Base-by-base conservation (phyloP, 2,329 filamentous ascomycete genomes). In the Cytospora piceae region DNA sequence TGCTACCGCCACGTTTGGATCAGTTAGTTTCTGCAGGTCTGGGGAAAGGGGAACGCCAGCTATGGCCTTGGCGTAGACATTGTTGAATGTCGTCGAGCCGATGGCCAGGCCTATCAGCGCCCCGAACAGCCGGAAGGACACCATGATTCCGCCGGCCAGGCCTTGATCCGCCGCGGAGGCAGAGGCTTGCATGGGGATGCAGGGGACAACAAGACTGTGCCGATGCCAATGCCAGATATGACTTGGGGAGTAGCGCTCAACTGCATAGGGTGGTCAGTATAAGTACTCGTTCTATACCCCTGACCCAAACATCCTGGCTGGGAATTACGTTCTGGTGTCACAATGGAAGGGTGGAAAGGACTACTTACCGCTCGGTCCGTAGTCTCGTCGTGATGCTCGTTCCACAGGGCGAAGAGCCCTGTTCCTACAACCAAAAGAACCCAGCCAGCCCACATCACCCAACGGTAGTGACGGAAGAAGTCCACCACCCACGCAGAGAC, bases 131-230 rank as follows among this genome's bases (percentile, higher is more conserved):
- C 66, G 66, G 32, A 66, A 42, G 29, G 57, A n/a, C 8, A 68
- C 31, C 14, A 68, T 24, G 6, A 32, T 39, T 15, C 63, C 66
- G 22, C 27, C 27, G 8, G 66, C 66, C 8, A 68, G 32, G 20
- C 66, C 64, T 46, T 68, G 61, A 15, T 68, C 66, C 6, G 51
- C 63, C 9, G 34, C 46, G 12, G 46, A 5, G 24, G 61, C 63
- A 22, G 63, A 66, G 1, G 66, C 63, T 65, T 54, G 52, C 52
- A 54, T 54, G 17, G 52, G 52, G 11, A 54, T 54, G n/a, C n/a
- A 54, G 42, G n/a, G 58, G 65, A 67, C 61, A 9, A 42, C 61
- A 69, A 70, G 20, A 64, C n/a, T 15, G 52, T 54, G 11, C 63
- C 70, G 17, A 75, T 66, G 11, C 52, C 52, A 17, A 54, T 24